Evolutionary conservation across 2,329 filamentous ascomycete species (phyloP), one percentile per base, ranked within the genome.

Genomic region (Hypoxylon sp.): DNA sequence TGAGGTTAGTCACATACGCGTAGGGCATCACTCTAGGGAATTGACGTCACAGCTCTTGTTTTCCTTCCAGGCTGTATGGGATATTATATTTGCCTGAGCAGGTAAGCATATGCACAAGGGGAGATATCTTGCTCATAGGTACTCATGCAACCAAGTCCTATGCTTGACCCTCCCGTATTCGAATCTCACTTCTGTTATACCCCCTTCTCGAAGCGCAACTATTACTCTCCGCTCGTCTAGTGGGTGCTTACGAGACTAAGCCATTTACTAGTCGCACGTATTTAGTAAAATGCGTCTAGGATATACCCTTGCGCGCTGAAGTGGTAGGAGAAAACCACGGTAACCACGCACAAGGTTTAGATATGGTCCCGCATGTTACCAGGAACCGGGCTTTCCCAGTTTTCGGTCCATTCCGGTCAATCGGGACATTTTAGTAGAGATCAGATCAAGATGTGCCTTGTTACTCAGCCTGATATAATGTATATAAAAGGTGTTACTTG

Each of bases 11-110:
- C 24, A 10, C 4, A 11, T 32, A 32, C 19, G 10, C 19, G 15
- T 20, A 47, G 48, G 53, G n/a, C 22, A 52, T 28, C 26, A 43
- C 20, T 48, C n/a, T n/a, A n/a, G n/a, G n/a, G 24, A 15, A 47
- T 46, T 61, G 54, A 65, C 51, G 59, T 65, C 44, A 59, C 34
- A n/a, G 43, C 26, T 32, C 30, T 22, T 19, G 37, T 43, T 39
- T 56, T 41, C 43, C 6, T 20, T 2, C n/a, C n/a, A 20, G 20
- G 5, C 6, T 20, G n/a, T 19, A 41, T 20, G 6, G n/a, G 37
- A 39, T n/a, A 39, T n/a, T 15, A 6, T 39, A 26, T 13, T n/a
- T 4, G 13, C 3, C n/a, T 17, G 11, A 10, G 32, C 24, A 26
- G 24, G 24, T 7, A 26, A 26, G 24, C 32, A 34, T 11, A 34